Conservation (phyloP, 768 basidiomycete genomes). For the Boletus pseudopeckii region DNA sequence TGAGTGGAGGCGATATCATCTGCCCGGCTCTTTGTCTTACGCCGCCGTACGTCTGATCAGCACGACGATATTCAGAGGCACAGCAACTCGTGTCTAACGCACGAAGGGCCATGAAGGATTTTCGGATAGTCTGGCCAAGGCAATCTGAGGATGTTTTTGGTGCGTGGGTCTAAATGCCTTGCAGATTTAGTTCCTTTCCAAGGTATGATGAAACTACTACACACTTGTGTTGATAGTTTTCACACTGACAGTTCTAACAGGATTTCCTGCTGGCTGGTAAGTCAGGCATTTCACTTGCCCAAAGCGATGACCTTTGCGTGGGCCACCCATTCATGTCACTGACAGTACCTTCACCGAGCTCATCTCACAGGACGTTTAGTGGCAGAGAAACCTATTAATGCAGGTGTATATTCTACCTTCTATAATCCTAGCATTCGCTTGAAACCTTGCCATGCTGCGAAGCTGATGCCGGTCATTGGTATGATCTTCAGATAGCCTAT, state of each 20-base stretch:
- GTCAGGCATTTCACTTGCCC: neutral
- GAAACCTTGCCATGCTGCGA: conserved; percentile 76
- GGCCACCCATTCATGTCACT: neutral
- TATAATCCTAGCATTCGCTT: conserved; percentile 30
- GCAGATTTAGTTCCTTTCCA: neutral
- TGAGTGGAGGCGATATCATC: too few species aligned
- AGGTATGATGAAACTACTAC: neutral
- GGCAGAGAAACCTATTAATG: neutral
- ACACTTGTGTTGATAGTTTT: too few species aligned
- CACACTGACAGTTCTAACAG: too few species aligned
- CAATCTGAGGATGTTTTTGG: neutral
- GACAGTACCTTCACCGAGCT: neutral
- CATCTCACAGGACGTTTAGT: neutral
- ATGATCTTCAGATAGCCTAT: conserved; percentile 94
- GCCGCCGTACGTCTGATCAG: too few species aligned
- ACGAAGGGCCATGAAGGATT: too few species aligned
- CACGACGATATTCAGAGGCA: too few species aligned
- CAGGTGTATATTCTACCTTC: conserved; percentile 9
- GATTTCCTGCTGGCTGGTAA: too few species aligned
- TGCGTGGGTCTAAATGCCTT: neutral
- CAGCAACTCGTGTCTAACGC: too few species aligned
- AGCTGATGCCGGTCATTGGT: conserved; percentile 94
- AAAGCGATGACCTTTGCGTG: too few species aligned
- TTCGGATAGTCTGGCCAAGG: too few species aligned
- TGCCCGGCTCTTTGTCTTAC: too few species aligned